Percentiles rank a stretch among this genome's conserved stretches.
Evolutionary conservation across 176 grass and related monocot genomes (phyloP).

Genomic region (Otatea glauca): DNA sequence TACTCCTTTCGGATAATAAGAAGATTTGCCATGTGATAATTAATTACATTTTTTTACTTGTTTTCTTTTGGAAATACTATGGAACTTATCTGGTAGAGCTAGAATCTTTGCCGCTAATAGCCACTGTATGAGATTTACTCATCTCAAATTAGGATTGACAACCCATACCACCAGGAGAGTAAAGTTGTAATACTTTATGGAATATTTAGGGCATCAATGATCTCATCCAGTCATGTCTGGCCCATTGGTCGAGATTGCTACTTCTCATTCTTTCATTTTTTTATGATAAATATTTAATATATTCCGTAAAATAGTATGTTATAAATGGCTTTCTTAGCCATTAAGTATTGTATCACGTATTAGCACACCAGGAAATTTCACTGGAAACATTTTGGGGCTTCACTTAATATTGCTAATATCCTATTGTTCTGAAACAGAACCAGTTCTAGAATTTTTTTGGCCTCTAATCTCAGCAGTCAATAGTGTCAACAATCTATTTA

Average conservation of each 20-base stretch:
- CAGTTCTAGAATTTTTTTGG: slow-evolving; percentile 3
- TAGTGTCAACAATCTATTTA: slow-evolving; percentile 34
- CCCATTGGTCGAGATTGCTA: not conserved
- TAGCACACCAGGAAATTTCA: not conserved
- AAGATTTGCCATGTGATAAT: not conserved
- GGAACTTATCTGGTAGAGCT: not conserved
- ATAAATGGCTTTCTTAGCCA: not conserved
- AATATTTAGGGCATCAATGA: not conserved
- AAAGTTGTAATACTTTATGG: not conserved
- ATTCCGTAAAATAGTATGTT: not conserved
- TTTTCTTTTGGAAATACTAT: not conserved
- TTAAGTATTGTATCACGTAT: not conserved
- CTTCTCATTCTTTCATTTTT: not conserved
- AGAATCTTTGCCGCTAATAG: not conserved
- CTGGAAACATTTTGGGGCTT: slow-evolving; percentile 14
- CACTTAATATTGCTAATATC: not conserved
- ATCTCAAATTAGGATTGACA: not conserved
- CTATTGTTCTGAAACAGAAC: not conserved
- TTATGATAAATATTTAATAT: not conserved
- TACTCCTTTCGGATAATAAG: not conserved
- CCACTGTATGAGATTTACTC: not conserved
- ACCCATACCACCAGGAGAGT: not conserved
- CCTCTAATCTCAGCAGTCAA: slow-evolving; percentile 19
- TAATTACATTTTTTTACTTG: not conserved
- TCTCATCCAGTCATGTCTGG: not conserved